Base-by-base conservation (phyloP, 176 grass and related monocot species). In the Rhynchospora tenuis region DNA sequence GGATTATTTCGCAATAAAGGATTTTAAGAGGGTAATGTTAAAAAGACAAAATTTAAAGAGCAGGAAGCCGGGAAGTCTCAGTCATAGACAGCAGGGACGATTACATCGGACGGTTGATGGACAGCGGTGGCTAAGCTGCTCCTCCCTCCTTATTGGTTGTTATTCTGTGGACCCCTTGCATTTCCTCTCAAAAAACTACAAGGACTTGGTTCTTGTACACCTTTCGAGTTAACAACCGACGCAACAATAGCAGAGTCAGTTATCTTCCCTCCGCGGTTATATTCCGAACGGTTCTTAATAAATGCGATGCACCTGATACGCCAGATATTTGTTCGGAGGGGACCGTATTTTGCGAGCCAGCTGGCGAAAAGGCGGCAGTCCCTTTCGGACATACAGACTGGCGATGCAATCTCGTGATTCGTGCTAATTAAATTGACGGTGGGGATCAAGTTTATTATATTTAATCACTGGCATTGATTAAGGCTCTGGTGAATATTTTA, bases 281-380 rank as follows among this genome's bases (percentile, higher is more conserved):
- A 6, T 46, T 45, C 9, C 67, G 19, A 10, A 11, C 43, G 43
- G 69, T 50, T 50, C 69, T 47, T 24, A 24, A 50, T 73, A 73
- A 73, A 73, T 73, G n/a, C 70, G 1, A 76, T 9, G 28, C 47
- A 54, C 24, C 73, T 16, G 23, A 24, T 0, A 16, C 24, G 50
- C 23, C 73, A 29, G 54, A 24, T 26, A 55, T 55, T 9, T 55
- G 27, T 76, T 55, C 1, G 23, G 2, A 7, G 0, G 4, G 43
- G 43, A 54, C 23, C 27, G 47, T 38, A 52, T 16, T 28, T 54
- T 75, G 72, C 72, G 72, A 23, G 46, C 72, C 47, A 75, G 47
- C 73, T 76, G 73, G 47, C 73, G 47, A 55, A 75, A 55, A 76
- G 13, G 73, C 73, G 12, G 12, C 73, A 55, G 23, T 76, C 72